These are phyloP conservation scores for Scleroderma citrinum DNA, from an alignment of 768 basidiomycete genomes.

Conservation along the genomic window DNA sequence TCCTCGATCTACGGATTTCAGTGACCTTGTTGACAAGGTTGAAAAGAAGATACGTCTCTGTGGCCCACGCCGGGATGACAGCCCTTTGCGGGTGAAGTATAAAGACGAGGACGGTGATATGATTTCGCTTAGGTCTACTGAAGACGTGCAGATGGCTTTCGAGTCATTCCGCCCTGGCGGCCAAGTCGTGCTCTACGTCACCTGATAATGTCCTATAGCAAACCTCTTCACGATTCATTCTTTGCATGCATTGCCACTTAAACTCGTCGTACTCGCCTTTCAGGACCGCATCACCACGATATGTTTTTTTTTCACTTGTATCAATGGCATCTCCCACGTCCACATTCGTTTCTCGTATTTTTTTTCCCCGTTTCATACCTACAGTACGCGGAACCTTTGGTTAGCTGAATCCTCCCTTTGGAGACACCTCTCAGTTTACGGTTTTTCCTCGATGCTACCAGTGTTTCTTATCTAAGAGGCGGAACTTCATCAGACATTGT, in stretches of 20 bases:
- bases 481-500: constrained; percentile 32
- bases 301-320: constrained; percentile 8
- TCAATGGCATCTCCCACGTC: constrained; percentile 12
- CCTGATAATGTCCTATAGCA: constrained; percentile 34
- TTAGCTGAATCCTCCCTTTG: neutral
- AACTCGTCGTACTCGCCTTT: too few relatives aligned
- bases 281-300: too few relatives aligned
- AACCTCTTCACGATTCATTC: constrained; percentile 2
- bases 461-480: constrained; percentile 24
- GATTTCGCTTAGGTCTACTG: constrained; percentile 82
- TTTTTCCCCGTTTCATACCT: constrained; percentile 13
- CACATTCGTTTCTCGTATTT: constrained; percentile 3
- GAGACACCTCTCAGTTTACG: neutral
- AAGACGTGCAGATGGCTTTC: constrained; percentile 93
- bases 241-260: too few relatives aligned
- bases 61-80: constrained; percentile 72
- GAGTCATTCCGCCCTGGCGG: constrained; percentile 75
- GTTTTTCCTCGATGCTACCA: neutral
- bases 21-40: constrained; percentile 83
- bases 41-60: constrained; percentile 91
- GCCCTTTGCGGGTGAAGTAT: constrained; percentile 83
- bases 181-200: constrained; percentile 78
- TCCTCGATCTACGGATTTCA: constrained; percentile 69
- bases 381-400: constrained; percentile 6
- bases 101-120: constrained; percentile 90